Percentiles rank a stretch among this genome's conserved stretches.
Evolutionary conservation across 2,329 filamentous ascomycete genomes (phyloP).

Genomic region (Botrytis pseudocinerea): DNA sequence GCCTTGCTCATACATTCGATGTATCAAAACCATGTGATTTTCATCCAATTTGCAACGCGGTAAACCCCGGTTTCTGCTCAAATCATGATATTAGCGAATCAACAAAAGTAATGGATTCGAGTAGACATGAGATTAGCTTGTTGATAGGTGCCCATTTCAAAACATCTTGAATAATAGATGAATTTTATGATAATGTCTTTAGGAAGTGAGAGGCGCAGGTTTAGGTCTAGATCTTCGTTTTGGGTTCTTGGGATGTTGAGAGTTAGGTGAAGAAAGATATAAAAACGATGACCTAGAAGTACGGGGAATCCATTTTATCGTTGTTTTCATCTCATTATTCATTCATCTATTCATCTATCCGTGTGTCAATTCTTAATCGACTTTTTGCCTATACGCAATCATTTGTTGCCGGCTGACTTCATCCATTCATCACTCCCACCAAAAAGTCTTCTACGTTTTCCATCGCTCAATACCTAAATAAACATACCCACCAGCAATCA

Average conservation of each 20-base stretch:
- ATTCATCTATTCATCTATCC: slow-evolving; percentile 18
- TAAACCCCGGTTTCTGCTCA: not conserved
- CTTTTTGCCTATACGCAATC: slow-evolving; percentile 14
- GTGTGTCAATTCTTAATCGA: not conserved
- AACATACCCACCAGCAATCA: slow-evolving; percentile 31
- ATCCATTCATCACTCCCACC: not conserved
- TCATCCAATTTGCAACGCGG: not conserved
- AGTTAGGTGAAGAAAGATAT: not conserved
- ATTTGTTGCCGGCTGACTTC: slow-evolving; percentile 40
- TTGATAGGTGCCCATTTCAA: not conserved
- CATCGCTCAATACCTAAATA: slow-evolving; percentile 14
- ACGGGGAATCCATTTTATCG: not conserved
- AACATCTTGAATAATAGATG: not conserved
- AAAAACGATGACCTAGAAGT: not conserved
- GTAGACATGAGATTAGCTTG: not conserved
- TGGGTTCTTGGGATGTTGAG: not conserved
- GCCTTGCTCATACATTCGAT: not conserved
- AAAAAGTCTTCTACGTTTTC: slow-evolving; percentile 2
- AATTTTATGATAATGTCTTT: not conserved
- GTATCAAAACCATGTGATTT: not conserved
- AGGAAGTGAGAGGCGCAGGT: not conserved
- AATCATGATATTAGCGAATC: not conserved
- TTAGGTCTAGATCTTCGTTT: not conserved
- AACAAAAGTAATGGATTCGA: not conserved
- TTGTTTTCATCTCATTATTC: slow-evolving; percentile 19